A percentile compares a stretch with the other conserved stretches of the same genome.
Evolutionary conservation across 305 asterid species (phyloP).

Genomic region (Rubia peregrina): DNA sequence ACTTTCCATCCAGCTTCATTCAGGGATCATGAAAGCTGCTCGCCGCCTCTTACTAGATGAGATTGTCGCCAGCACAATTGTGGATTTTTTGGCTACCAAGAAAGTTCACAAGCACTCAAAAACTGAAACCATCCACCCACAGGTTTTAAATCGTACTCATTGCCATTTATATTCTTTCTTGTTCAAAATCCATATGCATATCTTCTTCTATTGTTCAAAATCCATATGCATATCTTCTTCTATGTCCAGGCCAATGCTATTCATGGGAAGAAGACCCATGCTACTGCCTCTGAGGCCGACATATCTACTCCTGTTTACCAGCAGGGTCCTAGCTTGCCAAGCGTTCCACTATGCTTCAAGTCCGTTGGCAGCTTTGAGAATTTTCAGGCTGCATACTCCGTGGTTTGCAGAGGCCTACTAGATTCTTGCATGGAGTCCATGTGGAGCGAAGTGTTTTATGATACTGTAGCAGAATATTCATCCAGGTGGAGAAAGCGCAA

Average conservation of each 20-base stretch:
- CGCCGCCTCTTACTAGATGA: conserved; percentile 78
- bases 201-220: too few relatives aligned
- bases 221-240: conserved; percentile 20
- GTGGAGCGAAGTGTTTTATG: conserved; percentile 78
- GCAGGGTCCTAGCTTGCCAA: conserved; percentile 24
- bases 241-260: conserved; percentile 42
- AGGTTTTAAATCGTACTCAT: conserved; percentile 38
- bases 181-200: conserved; percentile 11
- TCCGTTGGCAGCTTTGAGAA: conserved; percentile 69
- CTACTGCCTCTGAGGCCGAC: conserved; percentile 32
- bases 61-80: conserved; percentile 62
- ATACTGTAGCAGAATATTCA: conserved; percentile 55
- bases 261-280: conserved; percentile 28
- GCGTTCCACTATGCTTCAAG: conserved; percentile 41
- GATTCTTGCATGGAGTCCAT: conserved; percentile 63
- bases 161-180: conserved; percentile 7
- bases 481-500: conserved; percentile 77
- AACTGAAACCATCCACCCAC: conserved; percentile 32
- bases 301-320: conserved; percentile 24
- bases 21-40: conserved; percentile 80
- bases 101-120: conserved; percentile 38
- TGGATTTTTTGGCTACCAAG: conserved; percentile 52
- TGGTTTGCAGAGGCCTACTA: conserved; percentile 46
- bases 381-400: conserved; percentile 44
- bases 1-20: conserved; percentile 71